These are phyloP conservation scores for Eutrema salsugineum DNA, from an alignment of 441 rosid genomes.

Conservation along the genomic window DNA sequence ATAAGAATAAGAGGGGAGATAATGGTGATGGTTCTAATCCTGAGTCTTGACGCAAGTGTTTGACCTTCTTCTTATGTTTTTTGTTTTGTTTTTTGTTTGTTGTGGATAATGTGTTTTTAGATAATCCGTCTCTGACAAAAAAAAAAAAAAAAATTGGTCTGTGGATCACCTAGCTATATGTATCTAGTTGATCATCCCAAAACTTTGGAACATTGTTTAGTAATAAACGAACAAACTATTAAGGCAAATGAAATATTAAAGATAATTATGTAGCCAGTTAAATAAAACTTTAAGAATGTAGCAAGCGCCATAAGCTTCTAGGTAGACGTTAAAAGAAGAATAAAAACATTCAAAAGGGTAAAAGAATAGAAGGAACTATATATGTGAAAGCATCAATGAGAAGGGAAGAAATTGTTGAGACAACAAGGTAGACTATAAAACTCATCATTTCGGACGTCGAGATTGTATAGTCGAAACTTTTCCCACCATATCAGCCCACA, in stretches of 20 bases:
- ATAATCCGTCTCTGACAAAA: not conserved
- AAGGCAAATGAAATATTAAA: not conserved
- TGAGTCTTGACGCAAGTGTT: not conserved
- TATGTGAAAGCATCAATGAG: conserved; percentile 26
- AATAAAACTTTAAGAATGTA: not conserved
- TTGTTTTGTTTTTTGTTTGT: not conserved
- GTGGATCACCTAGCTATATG: not conserved
- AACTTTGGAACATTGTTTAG: no score
- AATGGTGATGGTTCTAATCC: no score
- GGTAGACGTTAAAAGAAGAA: not conserved
- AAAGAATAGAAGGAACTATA: not conserved
- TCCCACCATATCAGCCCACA: conserved; percentile 79
- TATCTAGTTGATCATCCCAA: not conserved
- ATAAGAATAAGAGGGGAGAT: no score
- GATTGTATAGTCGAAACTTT: conserved; percentile 51
- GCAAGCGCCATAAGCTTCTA: not conserved
- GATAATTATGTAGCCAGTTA: not conserved
- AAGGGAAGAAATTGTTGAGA: conserved; percentile 57
- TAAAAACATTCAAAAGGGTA: not conserved
- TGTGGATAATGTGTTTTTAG: not conserved
- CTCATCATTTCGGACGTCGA: conserved; percentile 71
- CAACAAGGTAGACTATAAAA: conserved; percentile 58
- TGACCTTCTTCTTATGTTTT: not conserved
- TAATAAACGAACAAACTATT: not conserved
- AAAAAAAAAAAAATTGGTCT: not conserved